Evolutionary conservation across 2,329 filamentous ascomycete genomes (phyloP).

Genomic region (Lachnellula hyalina): DNA sequence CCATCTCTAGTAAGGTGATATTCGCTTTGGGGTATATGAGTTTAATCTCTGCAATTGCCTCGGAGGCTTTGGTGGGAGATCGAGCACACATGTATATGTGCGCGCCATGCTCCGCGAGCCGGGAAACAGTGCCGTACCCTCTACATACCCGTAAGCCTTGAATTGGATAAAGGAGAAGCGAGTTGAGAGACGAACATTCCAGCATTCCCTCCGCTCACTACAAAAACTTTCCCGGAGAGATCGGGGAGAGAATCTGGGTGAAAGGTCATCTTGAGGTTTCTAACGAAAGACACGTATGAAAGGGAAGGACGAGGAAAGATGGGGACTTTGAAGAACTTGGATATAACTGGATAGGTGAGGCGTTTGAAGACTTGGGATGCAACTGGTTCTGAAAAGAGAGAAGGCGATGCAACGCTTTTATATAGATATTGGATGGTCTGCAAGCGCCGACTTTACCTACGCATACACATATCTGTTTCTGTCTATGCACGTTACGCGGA

Average conservation of each 20-base stretch:
- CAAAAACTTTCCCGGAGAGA: conserved; percentile 18
- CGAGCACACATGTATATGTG: conserved; percentile 23
- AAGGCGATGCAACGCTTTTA: no score
- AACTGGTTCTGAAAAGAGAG: no score
- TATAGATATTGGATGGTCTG: no score
- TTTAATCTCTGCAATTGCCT: conserved; percentile 18
- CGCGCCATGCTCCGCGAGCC: conserved; percentile 21
- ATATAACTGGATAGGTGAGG: no score
- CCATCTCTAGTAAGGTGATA: conserved; percentile 31
- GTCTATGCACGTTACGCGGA: no score
- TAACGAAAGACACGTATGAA: background rate
- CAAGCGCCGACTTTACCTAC: no score
- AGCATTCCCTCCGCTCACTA: conserved; percentile 28
- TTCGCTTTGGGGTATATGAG: conserved; percentile 12
- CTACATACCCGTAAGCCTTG: conserved; percentile 5
- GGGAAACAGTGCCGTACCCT: conserved; percentile 42
- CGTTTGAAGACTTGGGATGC: no score
- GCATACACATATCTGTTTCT: no score
- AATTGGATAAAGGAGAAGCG: background rate
- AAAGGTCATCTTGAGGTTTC: conserved; percentile 6
- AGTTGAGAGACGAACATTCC: conserved; percentile 25
- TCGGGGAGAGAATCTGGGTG: conserved; percentile 18
- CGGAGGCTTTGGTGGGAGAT: conserved; percentile 13
- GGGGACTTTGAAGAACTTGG: background rate
- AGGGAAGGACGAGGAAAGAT: background rate